Evolutionary conservation across 805 yeast genomes (phyloP), one percentile per base, ranked within the genome.

Genomic region (Cyberlindnera suaveolens): DNA sequence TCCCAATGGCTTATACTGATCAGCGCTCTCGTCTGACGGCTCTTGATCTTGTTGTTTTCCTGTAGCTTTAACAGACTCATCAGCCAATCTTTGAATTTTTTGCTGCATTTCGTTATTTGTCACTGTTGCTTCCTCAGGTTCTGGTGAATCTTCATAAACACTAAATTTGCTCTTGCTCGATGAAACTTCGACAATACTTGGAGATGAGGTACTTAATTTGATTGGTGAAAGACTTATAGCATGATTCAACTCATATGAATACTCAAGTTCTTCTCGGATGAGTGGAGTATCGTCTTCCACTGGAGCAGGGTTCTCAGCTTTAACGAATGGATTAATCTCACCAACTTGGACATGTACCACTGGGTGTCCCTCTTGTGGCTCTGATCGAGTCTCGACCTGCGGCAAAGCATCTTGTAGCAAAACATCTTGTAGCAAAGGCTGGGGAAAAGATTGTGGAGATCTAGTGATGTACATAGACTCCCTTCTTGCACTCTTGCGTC

Each of bases 401-500:
- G 16, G 29, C 10, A 18, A 26, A 18, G 16, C 9, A 8, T 20
- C 20, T 13, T 14, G 29, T 26, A 23, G 31, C 14, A 15, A 11
- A 3, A 14, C 9, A 8, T 20, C 20, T 13, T 14, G 29, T 26
- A 23, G 31, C 14, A 15, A 11, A 7, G 18, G 11, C 14, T n/a
- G 27, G 2, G 38, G 36, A 1, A 46, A 40, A 10, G 50, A 40
- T 6, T 47, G 48, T 5, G 61, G 60, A 10, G 27, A 23, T 8
- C 27, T 10, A 6, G 66, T 62, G 19, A 64, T 52, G 47, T 65
- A 65, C 37, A 68, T 61, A 2, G 72, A 67, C 43, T 68, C 69
- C 48, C 74, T 62, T 51, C 74, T 58, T 5, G 66, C 58, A 43
- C 67, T 63, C 45, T 63, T 68, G 18, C 70, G 60, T 50, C 65